These are phyloP conservation scores for Solanum bukasovii DNA, from an alignment of 257 asterid species.

Conservation along the genomic window DNA sequence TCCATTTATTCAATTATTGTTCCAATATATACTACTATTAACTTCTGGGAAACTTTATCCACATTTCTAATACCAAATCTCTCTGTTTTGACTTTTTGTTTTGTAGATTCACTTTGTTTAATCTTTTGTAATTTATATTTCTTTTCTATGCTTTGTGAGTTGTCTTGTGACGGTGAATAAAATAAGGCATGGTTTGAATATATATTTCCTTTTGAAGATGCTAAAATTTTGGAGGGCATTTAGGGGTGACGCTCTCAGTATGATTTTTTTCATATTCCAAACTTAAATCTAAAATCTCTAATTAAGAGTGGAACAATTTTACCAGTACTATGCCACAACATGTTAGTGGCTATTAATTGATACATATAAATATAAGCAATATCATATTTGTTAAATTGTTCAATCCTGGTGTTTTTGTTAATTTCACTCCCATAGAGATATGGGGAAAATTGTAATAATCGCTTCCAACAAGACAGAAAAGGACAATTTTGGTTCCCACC, in stretches of 20 bases:
- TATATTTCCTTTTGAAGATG: neutral
- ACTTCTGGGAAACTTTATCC: neutral
- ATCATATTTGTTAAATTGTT: neutral
- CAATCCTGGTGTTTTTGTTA: neutral
- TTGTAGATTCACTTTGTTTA: neutral
- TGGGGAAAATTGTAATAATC: neutral
- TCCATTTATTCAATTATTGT: neutral
- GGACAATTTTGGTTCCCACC: neutral
- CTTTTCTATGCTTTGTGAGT: neutral
- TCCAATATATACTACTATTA: neutral
- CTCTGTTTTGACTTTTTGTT: neutral
- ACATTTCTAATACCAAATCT: neutral
- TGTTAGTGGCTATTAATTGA: neutral
- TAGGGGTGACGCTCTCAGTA: too few species aligned
- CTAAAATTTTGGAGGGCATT: neutral
- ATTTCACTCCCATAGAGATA: neutral
- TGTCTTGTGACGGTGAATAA: neutral
- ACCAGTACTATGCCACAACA: too few species aligned
- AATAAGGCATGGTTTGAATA: neutral
- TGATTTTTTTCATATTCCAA: rapidly evolving
- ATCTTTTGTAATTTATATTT: neutral
- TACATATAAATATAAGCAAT: neutral
- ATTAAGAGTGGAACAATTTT: neutral
- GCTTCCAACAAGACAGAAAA: neutral
- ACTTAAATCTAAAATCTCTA: too few species aligned